Evolutionary conservation across 1,139 yeast species (phyloP), one percentile per base, ranked within the genome.

Genomic region (Sugiyamaella paludigena): DNA sequence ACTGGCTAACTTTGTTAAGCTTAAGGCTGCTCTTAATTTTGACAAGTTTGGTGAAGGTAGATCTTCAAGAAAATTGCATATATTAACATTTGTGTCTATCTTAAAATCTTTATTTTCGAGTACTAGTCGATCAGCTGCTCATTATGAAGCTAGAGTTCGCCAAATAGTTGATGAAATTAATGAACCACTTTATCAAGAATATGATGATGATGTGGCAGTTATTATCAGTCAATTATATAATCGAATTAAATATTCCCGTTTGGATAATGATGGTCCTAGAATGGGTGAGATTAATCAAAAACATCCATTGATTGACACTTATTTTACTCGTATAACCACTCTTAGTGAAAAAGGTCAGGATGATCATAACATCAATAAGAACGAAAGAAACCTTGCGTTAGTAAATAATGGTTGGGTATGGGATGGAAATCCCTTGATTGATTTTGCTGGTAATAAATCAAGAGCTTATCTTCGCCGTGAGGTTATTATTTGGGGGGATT

Each of bases 391-490:
- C 7, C 58, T 66, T 37, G 87, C 91, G 1, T 72, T 92, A 53
- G 98, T 96, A 5, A 92, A 92, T 64, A 92, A 92, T 63, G 98
- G 98, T 39, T 92, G 98, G 98, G 89, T 92, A 49, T 92, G 98
- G 98, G 92, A 89, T 47, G 97, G 96, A 11, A 84, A 91, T 58
- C 97, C 98, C 2, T 69, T 91, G 52, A 84, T 88, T 6, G 98
- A 92, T 66, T 92, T 91, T 75, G 98, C 98, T 0, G 86, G 96
- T 1, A 69, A 75, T 31, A 60, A 81, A 50, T 81, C 95, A 9
- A 84, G 80, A 61, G 92, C 95, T 1, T 92, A 92, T 63, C 70
- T 92, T 48, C 77, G 95, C 50, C 80, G 98, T 65, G 96, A 92
- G 66, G 96, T 92, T 13, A 89, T 92, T 58, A 88, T 91, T 28